phyloP scores from a whole-genome alignment of 306 rosid species.

The Vigna angularis region DNA sequence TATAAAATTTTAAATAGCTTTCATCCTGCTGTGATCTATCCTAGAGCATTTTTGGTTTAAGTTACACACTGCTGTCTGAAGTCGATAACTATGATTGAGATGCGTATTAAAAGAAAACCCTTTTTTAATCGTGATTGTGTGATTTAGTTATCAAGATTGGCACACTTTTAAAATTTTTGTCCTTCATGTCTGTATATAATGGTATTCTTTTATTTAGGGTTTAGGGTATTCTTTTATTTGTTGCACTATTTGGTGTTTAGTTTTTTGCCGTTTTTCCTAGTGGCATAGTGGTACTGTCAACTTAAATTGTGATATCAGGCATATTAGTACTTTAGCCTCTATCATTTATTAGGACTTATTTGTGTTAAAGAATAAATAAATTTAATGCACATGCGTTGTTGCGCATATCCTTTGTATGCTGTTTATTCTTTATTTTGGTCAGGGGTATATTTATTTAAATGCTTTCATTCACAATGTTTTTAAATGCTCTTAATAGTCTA shows the following conservation, averaged over 20 bases:
- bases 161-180: background rate
- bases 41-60: background rate
- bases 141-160: slow-evolving; percentile 29
- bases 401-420: slow-evolving; percentile 5
- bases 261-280: slow-evolving; percentile 6
- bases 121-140: slow-evolving; percentile 7
- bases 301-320: slow-evolving; percentile 29
- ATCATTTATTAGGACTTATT: slow-evolving; percentile 23
- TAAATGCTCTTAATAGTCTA: slow-evolving; percentile 2
- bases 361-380: slow-evolving; percentile 6
- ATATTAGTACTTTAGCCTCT: slow-evolving; percentile 8
- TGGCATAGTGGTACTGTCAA: slow-evolving; percentile 2
- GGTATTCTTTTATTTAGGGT: background rate
- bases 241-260: background rate
- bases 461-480: slow-evolving; percentile 11
- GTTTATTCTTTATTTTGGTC: slow-evolving; percentile 25
- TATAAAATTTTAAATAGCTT: background rate
- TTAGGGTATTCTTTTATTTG: background rate
- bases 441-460: slow-evolving; percentile 5
- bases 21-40: background rate
- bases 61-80: background rate
- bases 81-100: slow-evolving; percentile 5
- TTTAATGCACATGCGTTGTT: slow-evolving; percentile 11
- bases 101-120: background rate
- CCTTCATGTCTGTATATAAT: slow-evolving; percentile 1